Conservation (phyloP, 1,284 basidiomycete genomes). For the Malassezia restricta region DNA sequence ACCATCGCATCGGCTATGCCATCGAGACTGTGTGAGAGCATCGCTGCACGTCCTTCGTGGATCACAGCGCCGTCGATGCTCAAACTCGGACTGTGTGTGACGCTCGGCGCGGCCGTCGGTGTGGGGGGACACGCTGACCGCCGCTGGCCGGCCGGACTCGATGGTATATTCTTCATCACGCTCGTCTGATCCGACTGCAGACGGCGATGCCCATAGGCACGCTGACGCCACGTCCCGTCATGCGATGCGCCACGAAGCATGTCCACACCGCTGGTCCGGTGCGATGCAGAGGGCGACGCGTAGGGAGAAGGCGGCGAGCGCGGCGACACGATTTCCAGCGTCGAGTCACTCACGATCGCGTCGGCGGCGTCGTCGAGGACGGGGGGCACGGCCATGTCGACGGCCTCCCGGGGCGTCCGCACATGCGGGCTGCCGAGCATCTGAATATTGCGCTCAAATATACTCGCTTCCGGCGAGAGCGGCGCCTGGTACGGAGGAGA, state of each 20-base stretch:
- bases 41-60: constrained; percentile 28
- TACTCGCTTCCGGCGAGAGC: constrained; percentile 19
- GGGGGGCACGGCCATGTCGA: constrained; percentile 38
- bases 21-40: constrained; percentile 27
- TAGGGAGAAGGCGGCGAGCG: constrained; percentile 1
- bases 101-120: not conserved
- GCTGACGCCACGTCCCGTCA: not conserved
- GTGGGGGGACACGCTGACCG: not conserved
- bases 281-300: not conserved
- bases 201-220: constrained; percentile 7
- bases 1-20: constrained; percentile 30
- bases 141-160: constrained; percentile 2
- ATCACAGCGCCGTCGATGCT: constrained; percentile 45
- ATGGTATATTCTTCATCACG: not conserved
- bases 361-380: constrained; percentile 42
- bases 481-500: not conserved
- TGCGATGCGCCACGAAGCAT: not conserved
- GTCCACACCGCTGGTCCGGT: not conserved
- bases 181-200: constrained; percentile 6
- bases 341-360: constrained; percentile 33
- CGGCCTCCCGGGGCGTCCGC: constrained; percentile 34
- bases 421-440: constrained; percentile 32
- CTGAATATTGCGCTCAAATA: constrained; percentile 43
- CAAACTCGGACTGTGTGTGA: constrained; percentile 19
- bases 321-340: constrained; percentile 36